Evolutionary conservation across 163 green algal genomes (phyloP), one percentile per base, ranked within the genome.

Genomic region (Chlorella variabilis): DNA sequence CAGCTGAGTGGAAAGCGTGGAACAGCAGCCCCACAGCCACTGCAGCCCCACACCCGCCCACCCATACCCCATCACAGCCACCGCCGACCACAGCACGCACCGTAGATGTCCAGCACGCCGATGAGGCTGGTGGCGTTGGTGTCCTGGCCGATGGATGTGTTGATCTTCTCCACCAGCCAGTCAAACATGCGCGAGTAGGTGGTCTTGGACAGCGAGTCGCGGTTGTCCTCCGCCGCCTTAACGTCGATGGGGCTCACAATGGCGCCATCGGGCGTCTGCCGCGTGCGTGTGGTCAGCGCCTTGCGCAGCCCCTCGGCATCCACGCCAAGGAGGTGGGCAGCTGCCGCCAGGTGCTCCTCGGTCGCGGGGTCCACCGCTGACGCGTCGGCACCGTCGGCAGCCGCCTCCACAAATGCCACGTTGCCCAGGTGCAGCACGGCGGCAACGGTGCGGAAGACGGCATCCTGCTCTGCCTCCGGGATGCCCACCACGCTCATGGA

Each of bases 31-130:
- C n/a, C n/a, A n/a, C n/a, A 54, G 45, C 45, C 45, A 54, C 45
- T 54, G 11, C 45, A 54, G 45, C 45, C 34, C 70, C n/a, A 13
- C 42, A 34, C 4, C 3, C 41, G 27, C 41, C 25, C 41, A 48
- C 59, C 59, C 29, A 5, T 38, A 11, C 59, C n/a, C 27, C 59
- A 38, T 38, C 59, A 36, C 5, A 67, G n/a, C 59, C 59, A 38
- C 8, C 11, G 45, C 45, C 45, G 45, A 54, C 45, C 15, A 15
- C 45, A 54, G 45, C 45, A 54, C 45, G 11, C 68, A 86, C 96
- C 97, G 80, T 99, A 99, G 81, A 99, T 99, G 83, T 99, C 97
- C 76, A 98, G 91, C 75, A 99, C 97, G 77, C 96, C 97, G 23
- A 99, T 94, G 27, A 96, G 88, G 5, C 87, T 91, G 0, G 88